Evolutionary conservation across 352 stramenopile genomes (phyloP).

Genomic region (Phytophthora meadii): DNA sequence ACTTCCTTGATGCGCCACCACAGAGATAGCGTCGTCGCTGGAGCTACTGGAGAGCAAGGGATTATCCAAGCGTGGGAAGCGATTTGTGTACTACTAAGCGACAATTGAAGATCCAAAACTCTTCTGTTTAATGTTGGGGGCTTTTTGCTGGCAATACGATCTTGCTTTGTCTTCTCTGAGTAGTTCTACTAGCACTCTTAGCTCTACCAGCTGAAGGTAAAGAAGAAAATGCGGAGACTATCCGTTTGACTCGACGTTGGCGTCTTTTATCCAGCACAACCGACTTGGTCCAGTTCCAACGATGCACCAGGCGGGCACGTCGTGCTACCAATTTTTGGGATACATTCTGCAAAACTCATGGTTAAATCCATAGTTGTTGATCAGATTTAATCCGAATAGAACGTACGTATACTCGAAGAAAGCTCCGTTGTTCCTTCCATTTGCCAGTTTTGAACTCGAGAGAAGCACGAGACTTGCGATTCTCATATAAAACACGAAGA

Average conservation of each 20-base stretch:
- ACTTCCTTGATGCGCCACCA: neutral
- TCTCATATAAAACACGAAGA: constrained; percentile 43
- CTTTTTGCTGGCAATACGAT: neutral
- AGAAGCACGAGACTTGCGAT: constrained; percentile 42
- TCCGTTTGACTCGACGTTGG: constrained; percentile 28
- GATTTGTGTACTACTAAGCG: too few relatives aligned
- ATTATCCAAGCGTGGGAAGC: neutral
- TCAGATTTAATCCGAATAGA: neutral
- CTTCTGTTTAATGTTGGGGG: too few relatives aligned
- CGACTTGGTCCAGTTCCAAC: constrained; percentile 41
- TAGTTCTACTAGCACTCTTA: constrained; percentile 4
- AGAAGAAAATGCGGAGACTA: constrained; percentile 25
- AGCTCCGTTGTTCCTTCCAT: constrained; percentile 57
- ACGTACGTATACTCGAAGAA: constrained; percentile 59
- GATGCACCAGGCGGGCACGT: constrained; percentile 31
- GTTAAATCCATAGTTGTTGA: neutral
- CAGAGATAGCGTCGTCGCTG: neutral
- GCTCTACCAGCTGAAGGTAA: constrained; percentile 4
- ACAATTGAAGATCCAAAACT: too few relatives aligned
- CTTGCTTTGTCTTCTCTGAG: constrained; percentile 13
- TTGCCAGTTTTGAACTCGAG: constrained; percentile 53
- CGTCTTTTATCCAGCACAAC: constrained; percentile 34
- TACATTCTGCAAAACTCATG: constrained; percentile 26
- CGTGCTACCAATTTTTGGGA: too few relatives aligned
- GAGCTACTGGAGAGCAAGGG: neutral